phyloP scores from a whole-genome alignment of 176 grass and related monocot genomes.

The Urochloa ruziziensis region DNA sequence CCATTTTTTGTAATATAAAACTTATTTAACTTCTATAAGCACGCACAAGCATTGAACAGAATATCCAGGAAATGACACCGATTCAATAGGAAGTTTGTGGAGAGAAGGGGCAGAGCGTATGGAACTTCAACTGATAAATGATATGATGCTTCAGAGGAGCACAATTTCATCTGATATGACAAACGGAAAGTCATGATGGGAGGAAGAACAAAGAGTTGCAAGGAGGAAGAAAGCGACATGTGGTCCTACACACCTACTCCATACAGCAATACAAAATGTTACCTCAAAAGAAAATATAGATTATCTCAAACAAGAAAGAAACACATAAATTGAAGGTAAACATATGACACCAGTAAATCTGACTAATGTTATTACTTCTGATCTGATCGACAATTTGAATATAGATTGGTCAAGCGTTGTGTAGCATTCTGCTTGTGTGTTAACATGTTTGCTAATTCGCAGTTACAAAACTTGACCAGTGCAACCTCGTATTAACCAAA shows the following conservation, averaged over 20 bases:
- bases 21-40: background rate
- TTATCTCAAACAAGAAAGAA: background rate
- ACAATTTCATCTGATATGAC: background rate
- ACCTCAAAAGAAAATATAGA: background rate
- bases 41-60: background rate
- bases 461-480: background rate
- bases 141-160: background rate
- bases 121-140: background rate
- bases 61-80: background rate
- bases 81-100: background rate
- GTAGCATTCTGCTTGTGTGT: background rate
- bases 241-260: slow-evolving; percentile 1
- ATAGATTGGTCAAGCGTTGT: background rate
- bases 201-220: background rate
- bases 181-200: background rate
- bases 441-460: background rate
- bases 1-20: background rate
- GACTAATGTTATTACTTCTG: background rate
- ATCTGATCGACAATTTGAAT: background rate
- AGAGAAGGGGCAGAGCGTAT: background rate
- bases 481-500: background rate
- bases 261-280: background rate
- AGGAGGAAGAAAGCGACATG: background rate
- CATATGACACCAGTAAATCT: background rate
- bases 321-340: background rate